phyloP scores from a whole-genome alignment of 768 basidiomycete species.

The Xerocomellus intermedius region DNA sequence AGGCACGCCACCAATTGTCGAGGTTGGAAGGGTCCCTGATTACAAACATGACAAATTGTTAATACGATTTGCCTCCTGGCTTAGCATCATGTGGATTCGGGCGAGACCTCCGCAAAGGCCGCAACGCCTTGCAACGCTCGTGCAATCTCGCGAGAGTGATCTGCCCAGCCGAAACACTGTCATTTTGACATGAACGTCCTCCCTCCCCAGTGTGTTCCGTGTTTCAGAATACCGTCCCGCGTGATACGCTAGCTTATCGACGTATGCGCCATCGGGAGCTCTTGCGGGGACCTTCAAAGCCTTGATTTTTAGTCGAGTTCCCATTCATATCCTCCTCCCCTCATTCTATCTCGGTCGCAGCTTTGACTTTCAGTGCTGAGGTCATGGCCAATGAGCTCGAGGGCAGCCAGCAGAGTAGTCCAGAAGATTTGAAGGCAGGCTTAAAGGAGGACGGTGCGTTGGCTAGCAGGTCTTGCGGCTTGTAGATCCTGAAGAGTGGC shows the following conservation, averaged over 20 bases:
- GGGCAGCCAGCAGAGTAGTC: neutral
- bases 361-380: neutral
- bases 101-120: neutral
- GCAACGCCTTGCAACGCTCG: too few relatives aligned
- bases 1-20: neutral
- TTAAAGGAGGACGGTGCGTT: slow-evolving; percentile 10
- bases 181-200: neutral
- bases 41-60: neutral
- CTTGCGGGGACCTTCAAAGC: neutral
- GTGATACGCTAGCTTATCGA: too few relatives aligned
- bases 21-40: too few relatives aligned
- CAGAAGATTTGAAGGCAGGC: slow-evolving; percentile 9
- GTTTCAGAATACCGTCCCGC: neutral
- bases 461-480: neutral
- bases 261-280: neutral
- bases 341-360: neutral
- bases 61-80: too few relatives aligned
- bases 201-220: neutral
- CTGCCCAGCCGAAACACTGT: neutral
- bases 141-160: neutral
- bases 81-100: too few relatives aligned
- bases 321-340: neutral
- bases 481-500: too few relatives aligned
- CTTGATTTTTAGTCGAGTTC: neutral
- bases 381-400: slow-evolving; percentile 16